Conservation (phyloP, 2,329 filamentous ascomycete species). For the Cordyceps cateniannulata region DNA sequence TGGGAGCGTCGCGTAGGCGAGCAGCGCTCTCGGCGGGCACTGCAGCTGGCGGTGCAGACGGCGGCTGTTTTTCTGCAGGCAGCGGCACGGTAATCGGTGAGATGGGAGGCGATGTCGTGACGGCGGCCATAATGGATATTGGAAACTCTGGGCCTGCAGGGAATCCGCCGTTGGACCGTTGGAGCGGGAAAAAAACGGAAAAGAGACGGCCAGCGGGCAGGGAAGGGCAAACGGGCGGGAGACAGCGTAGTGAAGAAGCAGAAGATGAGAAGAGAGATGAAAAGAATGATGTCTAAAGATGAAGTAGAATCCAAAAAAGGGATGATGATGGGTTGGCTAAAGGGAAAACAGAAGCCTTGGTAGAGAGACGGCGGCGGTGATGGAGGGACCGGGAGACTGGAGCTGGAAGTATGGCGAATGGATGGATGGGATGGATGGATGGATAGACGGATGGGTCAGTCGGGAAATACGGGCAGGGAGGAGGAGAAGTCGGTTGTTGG, state of each 20-base stretch:
- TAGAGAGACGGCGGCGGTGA: slow-evolving; percentile 3
- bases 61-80: slow-evolving; percentile 28
- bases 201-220: not conserved
- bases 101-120: slow-evolving; percentile 28
- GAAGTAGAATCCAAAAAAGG: slow-evolving; percentile 6
- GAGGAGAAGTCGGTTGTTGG: not conserved
- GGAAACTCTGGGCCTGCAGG: slow-evolving; percentile 13
- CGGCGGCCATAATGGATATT: slow-evolving; percentile 13
- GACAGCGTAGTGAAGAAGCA: not conserved
- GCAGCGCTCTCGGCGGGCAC: slow-evolving; percentile 27
- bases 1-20: slow-evolving; percentile 44
- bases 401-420: not conserved
- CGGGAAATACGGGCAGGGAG: slow-evolving; percentile 6
- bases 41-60: slow-evolving; percentile 20
- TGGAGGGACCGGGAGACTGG: not conserved
- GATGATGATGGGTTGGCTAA: slow-evolving; percentile 4
- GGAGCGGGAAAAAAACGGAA: not conserved
- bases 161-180: slow-evolving; percentile 9
- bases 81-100: slow-evolving; percentile 16
- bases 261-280: not conserved
- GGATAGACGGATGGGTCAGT: slow-evolving; percentile 3
- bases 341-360: not conserved
- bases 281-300: slow-evolving; percentile 7
- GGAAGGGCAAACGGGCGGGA: not conserved
- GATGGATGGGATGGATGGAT: not conserved